Conservation (phyloP, 352 stramenopile genomes). For the Globisporangium orthogonon region DNA sequence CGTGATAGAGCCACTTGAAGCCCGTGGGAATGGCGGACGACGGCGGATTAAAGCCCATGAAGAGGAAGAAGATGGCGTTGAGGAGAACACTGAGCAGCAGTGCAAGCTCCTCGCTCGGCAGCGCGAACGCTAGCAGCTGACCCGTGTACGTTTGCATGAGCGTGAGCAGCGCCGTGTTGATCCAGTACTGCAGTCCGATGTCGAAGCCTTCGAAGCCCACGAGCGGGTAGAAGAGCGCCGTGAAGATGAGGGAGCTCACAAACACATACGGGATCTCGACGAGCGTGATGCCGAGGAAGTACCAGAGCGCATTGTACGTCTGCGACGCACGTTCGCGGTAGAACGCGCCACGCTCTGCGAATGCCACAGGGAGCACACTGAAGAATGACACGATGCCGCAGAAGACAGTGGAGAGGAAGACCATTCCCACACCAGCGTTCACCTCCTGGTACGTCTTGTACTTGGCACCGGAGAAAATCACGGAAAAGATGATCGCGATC, state of each 20-base stretch:
- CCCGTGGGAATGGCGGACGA: slow-evolving; percentile 20
- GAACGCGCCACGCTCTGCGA: slow-evolving; percentile 81
- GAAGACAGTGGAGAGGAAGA: slow-evolving; percentile 76
- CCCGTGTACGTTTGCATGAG: slow-evolving; percentile 49
- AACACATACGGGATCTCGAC: slow-evolving; percentile 64
- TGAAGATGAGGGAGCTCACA: slow-evolving; percentile 28
- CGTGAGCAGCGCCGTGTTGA: slow-evolving; percentile 50
- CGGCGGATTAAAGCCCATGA: slow-evolving; percentile 37
- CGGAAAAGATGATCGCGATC: slow-evolving; percentile 56
- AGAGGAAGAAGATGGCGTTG: slow-evolving; percentile 45
- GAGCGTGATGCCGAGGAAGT: slow-evolving; percentile 59
- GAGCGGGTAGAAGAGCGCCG: slow-evolving; percentile 69
- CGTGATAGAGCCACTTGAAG: slow-evolving; percentile 40
- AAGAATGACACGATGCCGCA: slow-evolving; percentile 66
- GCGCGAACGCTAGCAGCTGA: slow-evolving; percentile 55
- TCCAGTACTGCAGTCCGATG: slow-evolving; percentile 37
- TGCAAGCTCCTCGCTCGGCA: slow-evolving; percentile 33
- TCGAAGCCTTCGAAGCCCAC: no score
- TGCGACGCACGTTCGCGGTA: slow-evolving; percentile 83
- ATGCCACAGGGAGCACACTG: slow-evolving; percentile 59
- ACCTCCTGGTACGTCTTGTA: slow-evolving; percentile 31
- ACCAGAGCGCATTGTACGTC: slow-evolving; percentile 72
- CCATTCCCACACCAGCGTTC: slow-evolving; percentile 45
- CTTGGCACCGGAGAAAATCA: slow-evolving; percentile 62
- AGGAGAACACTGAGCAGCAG: slow-evolving; percentile 27